Evolutionary conservation across 805 yeast genomes (phyloP), one percentile per base, ranked within the genome.

Genomic region (Scheffersomyces stipitis): DNA sequence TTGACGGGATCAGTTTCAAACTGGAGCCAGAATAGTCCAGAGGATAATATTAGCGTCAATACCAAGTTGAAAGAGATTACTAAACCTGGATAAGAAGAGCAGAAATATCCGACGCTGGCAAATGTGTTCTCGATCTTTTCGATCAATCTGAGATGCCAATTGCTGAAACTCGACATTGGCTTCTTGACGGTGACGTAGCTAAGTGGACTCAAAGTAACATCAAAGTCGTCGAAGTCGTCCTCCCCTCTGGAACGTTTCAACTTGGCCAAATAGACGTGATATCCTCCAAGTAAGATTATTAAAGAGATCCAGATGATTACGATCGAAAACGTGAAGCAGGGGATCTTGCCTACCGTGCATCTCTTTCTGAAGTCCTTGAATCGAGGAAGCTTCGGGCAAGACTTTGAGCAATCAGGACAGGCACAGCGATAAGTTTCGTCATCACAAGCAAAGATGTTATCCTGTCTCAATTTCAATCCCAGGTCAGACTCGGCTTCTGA

Each of bases 401-500:
- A 75, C 1, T 58, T 66, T 0, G 84, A 79, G 59, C 99, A 91
- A 60, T 91, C 99, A 0, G 96, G 74, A 54, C 99, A 91, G 0
- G 98, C 86, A 62, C 96, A 89, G 46, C 76, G 76, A 56, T 78
- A 91, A 28, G 67, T 71, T 1, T 66, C 58, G 46, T 83, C 90
- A 45, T 79, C 75, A 57, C 98, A 91, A 10, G 69, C 52, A 27
- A 51, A 53, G 46, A 75, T 52, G 2, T 42, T 44, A 49, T 73
- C 59, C 27, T 46, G 17, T 36, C 60, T 41, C 34, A 62, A 46
- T 7, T 26, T 26, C 22, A 62, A 40, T 1, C 56, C 61, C 16
- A 23, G 31, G 4, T 46, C 34, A 2, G 13, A 23, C 26, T 46
- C 47, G n/a, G 34, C 33, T 8, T 42, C 34, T 10, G 48, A 40